phyloP scores from a whole-genome alignment of 345 rosid species.

The Rhodomyrtus tomentosa region DNA sequence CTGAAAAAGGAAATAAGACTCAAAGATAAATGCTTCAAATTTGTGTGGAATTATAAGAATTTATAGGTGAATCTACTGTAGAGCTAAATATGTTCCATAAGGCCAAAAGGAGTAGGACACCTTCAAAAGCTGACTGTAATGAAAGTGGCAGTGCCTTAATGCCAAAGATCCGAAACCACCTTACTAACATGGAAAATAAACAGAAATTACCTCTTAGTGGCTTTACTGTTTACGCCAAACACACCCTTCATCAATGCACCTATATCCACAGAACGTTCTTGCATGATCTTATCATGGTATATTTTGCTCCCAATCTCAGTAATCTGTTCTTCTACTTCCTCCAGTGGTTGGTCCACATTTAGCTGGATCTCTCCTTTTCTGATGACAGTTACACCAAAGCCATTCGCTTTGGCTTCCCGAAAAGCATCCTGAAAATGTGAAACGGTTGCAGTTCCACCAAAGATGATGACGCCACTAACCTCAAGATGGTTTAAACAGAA shows the following conservation, averaged over 20 bases:
- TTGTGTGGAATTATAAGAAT: neutral
- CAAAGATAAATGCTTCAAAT: neutral
- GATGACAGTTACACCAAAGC: constrained; percentile 72
- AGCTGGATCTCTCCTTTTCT: constrained; percentile 65
- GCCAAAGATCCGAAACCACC: neutral
- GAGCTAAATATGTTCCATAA: neutral
- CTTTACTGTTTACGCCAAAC: constrained; percentile 23
- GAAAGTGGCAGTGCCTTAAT: neutral
- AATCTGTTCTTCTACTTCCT: constrained; percentile 74
- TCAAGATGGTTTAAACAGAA: neutral
- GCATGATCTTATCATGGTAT: constrained; percentile 69
- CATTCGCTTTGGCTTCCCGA: constrained; percentile 80
- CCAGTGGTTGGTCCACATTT: constrained; percentile 68
- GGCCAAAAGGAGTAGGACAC: neutral
- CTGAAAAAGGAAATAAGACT: neutral
- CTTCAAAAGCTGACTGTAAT: neutral
- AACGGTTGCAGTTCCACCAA: neutral
- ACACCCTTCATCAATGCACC: constrained; percentile 77
- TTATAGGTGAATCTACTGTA: neutral
- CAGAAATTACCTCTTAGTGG: constrained; percentile 24
- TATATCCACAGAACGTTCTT: constrained; percentile 65
- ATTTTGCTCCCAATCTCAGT: constrained; percentile 79
- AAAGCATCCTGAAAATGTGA: constrained; percentile 46
- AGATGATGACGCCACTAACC: neutral
- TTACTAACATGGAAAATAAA: neutral